Conservation (phyloP, 495 filamentous ascomycete species). For the Penicillium paxilli region DNA sequence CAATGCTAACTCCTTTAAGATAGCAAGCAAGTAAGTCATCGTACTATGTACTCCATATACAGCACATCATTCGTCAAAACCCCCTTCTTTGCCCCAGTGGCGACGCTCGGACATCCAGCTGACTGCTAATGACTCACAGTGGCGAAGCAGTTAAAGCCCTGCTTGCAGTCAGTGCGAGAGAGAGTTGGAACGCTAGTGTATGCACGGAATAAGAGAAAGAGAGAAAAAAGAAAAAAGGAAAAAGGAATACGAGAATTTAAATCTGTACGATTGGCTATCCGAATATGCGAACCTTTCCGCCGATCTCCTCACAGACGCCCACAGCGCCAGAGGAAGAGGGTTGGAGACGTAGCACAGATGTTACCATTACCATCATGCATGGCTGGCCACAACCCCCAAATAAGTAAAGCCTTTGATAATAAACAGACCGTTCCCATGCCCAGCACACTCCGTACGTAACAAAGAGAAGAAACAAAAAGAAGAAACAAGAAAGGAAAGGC, state of each 20-base stretch:
- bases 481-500: conserved; percentile 10
- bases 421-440: conserved; percentile 35
- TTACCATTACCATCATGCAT: background rate
- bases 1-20: no score
- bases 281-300: conserved; percentile 19
- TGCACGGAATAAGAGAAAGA: background rate
- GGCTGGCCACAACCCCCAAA: conserved; percentile 6
- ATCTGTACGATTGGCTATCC: conserved; percentile 26
- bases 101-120: no score
- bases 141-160: background rate
- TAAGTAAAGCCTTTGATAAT: conserved; percentile 8
- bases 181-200: no score
- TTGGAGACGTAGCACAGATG: conserved; percentile 10
- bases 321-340: conserved; percentile 11
- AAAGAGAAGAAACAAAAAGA: conserved; percentile 15
- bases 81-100: no score
- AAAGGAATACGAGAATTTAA: no score
- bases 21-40: no score
- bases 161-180: no score
- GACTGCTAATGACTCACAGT: no score
- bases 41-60: no score
- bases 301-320: conserved; percentile 17
- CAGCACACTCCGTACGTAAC: conserved; percentile 38
- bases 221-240: background rate
- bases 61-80: no score